Evolutionary conservation across 371 early-diverging fungal species (phyloP).

Genomic region (Mucor irregularis): DNA sequence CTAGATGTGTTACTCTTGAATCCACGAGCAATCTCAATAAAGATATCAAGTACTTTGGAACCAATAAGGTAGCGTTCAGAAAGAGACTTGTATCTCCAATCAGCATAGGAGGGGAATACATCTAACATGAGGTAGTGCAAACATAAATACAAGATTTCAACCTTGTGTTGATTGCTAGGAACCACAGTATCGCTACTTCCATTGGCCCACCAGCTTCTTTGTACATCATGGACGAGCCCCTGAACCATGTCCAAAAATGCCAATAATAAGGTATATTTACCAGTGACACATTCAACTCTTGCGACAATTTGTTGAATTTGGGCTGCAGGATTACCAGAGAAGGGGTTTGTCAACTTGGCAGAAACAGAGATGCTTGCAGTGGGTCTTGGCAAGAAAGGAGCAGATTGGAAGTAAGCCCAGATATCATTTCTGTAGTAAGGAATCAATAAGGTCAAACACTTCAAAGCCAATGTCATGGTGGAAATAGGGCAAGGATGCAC

Average conservation of each 20-base stretch:
- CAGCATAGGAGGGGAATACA: conserved; percentile 42
- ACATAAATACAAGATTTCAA: conserved; percentile 31
- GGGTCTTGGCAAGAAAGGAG: conserved; percentile 38
- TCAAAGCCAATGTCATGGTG: conserved; percentile 28
- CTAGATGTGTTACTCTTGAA: conserved; percentile 11
- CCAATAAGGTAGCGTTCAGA: conserved; percentile 47
- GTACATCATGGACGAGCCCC: conserved; percentile 39
- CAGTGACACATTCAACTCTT: conserved; percentile 31
- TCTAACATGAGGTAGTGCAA: conserved; percentile 43
- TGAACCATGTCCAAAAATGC: conserved; percentile 44
- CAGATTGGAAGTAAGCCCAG: conserved; percentile 32
- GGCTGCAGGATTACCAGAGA: conserved; percentile 10
- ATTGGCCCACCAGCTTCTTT: conserved; percentile 36
- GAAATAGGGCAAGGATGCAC: conserved; percentile 15
- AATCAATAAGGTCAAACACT: conserved; percentile 35
- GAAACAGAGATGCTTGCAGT: conserved; percentile 9
- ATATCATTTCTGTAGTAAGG: conserved; percentile 32
- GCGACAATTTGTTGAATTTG: conserved; percentile 39
- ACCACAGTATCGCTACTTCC: not conserved
- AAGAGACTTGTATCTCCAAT: conserved; percentile 44
- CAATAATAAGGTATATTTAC: conserved; percentile 34
- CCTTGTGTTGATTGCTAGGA: conserved; percentile 19
- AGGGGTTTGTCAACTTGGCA: conserved; percentile 3
- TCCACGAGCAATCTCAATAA: conserved; percentile 33
- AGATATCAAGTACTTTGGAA: conserved; percentile 33